A percentile compares a stretch with the other conserved stretches of the same genome.
Evolutionary conservation across 192 early-diverging fungal species (phyloP).

Genomic region (Linnemannia exigua): DNA sequence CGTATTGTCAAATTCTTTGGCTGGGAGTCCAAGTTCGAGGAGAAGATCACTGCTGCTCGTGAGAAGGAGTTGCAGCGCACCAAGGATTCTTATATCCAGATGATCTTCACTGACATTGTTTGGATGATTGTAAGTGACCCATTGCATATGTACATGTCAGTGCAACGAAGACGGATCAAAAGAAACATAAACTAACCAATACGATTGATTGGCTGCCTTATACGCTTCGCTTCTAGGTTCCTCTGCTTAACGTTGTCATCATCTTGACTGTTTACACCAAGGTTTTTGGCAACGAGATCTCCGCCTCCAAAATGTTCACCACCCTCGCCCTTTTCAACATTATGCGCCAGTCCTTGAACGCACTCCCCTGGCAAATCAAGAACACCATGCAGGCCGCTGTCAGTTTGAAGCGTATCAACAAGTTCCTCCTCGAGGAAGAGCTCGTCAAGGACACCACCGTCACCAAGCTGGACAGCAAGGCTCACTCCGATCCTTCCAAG

Average conservation of each 20-base stretch:
- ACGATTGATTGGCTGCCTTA: too few relatives aligned
- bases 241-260: conserved; percentile 72
- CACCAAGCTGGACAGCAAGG: conserved; percentile 41
- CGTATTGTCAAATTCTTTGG: conserved; percentile 95
- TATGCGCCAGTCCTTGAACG: conserved; percentile 75
- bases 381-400: conserved; percentile 71
- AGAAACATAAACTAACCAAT: neutral
- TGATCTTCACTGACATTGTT: conserved; percentile 68
- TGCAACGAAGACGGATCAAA: neutral
- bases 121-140: conserved; percentile 58
- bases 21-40: conserved; percentile 84
- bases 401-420: conserved; percentile 77
- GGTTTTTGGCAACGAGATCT: conserved; percentile 68
- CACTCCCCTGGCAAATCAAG: conserved; percentile 71
- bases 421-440: conserved; percentile 87
- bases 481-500: conserved; percentile 70
- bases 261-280: conserved; percentile 74
- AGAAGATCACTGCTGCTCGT: conserved; percentile 73
- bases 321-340: conserved; percentile 81
- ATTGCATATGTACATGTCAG: neutral
- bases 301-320: conserved; percentile 77
- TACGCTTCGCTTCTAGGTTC: conserved; percentile 49
- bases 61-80: conserved; percentile 74
- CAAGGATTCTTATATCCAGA: conserved; percentile 64
- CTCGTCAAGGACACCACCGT: conserved; percentile 63